Base-by-base conservation (phyloP, 805 yeast genomes). In the Schwanniomyces occidentalis region DNA sequence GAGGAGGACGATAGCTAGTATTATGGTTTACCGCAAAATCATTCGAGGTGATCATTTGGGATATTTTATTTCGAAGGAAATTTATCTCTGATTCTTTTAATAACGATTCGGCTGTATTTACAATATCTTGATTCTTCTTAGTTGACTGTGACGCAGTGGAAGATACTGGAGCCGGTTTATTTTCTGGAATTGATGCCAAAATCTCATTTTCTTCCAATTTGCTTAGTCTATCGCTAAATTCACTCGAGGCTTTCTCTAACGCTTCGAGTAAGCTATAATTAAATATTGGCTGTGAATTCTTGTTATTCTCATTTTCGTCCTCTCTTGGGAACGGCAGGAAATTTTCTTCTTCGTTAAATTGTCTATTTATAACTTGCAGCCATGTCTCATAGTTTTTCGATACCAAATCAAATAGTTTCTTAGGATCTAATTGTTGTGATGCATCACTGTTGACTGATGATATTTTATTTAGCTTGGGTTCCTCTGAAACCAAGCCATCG, bases 321-420 rank as follows among this genome's bases (percentile, higher is more conserved):
- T 52, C 63, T 4, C 34, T 34, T 6, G 64, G 65, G 27, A 59
- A 56, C 7, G 65, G 64, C 53, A 49, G 55, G 30, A 42, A 59
- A 24, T 47, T 37, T 14, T 49, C 60, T 16, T 50, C 56, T 14
- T 50, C 54, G 19, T 45, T 48, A 21, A 50, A 49, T 34, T 49
- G 58, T 24, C 46, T 46, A 35, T 49, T 53, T 43, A 61, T 50
- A 21, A 54, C 56, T 18, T 57, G 55, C 50, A 52, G 67, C 71
- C 71, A 66, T 8, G 54, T 46, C 21, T 63, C 65, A 37, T 66
- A 66, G 46, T 61, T 63, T 38, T 59, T 60, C 6, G 63, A 47
- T 12, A 62, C 61, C 23, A 58, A 42, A 26, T 58, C 65, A 39
- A 58, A 56, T 10, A 61, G 50, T 33, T 45, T 47, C 35, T 53